phyloP scores from a whole-genome alignment of 192 early-diverging fungal genomes.

The Coemansia guatemalensis region DNA sequence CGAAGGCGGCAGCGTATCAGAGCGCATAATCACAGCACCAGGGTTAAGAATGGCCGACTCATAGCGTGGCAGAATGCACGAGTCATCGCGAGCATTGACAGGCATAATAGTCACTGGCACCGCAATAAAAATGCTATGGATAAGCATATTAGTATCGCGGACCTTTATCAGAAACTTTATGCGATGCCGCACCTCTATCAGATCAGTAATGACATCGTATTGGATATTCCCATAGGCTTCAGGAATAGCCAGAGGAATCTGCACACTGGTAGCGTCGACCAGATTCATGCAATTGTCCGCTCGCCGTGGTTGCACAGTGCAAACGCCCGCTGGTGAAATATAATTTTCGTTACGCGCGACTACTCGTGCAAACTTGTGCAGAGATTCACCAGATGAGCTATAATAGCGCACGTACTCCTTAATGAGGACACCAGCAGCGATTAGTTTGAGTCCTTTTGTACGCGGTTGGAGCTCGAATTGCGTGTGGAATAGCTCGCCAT shows the following conservation, averaged over 20 bases:
- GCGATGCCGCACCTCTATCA: constrained; percentile 49
- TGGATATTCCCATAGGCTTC: constrained; percentile 34
- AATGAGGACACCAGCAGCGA: constrained; percentile 50
- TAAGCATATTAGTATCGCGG: constrained; percentile 25
- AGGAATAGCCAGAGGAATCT: constrained; percentile 37
- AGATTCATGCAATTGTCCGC: constrained; percentile 31
- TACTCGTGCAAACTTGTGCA: constrained; percentile 30
- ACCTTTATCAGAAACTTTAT: constrained; percentile 54
- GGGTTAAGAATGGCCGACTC: constrained; percentile 30
- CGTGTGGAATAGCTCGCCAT: constrained; percentile 56
- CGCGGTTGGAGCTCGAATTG: constrained; percentile 51
- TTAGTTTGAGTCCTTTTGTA: constrained; percentile 40
- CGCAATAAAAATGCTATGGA: constrained; percentile 51
- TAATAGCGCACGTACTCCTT: constrained; percentile 59
- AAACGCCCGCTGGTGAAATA: constrained; percentile 19
- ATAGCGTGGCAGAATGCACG: constrained; percentile 44
- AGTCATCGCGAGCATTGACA: constrained; percentile 45
- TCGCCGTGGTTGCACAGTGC: constrained; percentile 13
- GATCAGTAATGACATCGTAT: constrained; percentile 43
- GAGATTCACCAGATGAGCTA: constrained; percentile 12
- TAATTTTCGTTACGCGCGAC: constrained; percentile 50
- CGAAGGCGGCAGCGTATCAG: constrained; percentile 40
- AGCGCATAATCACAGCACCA: constrained; percentile 41
- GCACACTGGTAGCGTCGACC: constrained; percentile 34
- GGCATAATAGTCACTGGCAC: constrained; percentile 54